A percentile compares a stretch with the other conserved stretches of the same genome.
These are phyloP conservation scores for Megacollybia platyphylla DNA, from an alignment of 1,284 basidiomycete species.

Conservation along the genomic window DNA sequence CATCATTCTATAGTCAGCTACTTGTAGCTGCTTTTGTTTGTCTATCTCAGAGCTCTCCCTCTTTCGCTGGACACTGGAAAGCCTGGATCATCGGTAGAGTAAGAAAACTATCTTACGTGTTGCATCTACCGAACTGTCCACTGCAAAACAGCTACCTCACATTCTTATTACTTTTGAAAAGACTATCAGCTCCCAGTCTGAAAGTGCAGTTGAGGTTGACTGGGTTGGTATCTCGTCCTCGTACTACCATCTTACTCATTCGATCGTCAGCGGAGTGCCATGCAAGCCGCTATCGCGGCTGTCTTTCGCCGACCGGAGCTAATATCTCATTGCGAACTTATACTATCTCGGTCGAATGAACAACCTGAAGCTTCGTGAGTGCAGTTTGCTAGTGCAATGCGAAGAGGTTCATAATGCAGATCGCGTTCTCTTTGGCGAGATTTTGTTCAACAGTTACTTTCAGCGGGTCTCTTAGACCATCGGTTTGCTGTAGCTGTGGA, in stretches of 20 bases:
- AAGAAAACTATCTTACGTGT: slow-evolving; percentile 12
- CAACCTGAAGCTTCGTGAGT: neutral
- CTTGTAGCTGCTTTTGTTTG: slow-evolving; percentile 48
- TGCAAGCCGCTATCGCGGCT: slow-evolving; percentile 39
- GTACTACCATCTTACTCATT: neutral
- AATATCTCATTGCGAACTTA: slow-evolving; percentile 30
- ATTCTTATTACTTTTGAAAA: slow-evolving; percentile 43
- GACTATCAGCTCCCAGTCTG: slow-evolving; percentile 33
- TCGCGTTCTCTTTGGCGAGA: slow-evolving; percentile 39
- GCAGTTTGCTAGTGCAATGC: neutral
- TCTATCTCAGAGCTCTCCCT: slow-evolving; percentile 35
- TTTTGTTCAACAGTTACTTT: slow-evolving; percentile 44
- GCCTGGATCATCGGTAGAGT: slow-evolving; percentile 64
- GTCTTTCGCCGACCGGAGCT: slow-evolving; percentile 38
- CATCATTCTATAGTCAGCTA: slow-evolving; percentile 57
- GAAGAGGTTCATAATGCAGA: slow-evolving; percentile 11
- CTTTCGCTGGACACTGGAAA: slow-evolving; percentile 42
- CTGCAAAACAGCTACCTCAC: slow-evolving; percentile 40
- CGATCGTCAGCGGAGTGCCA: slow-evolving; percentile 32
- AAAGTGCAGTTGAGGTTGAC: slow-evolving; percentile 32
- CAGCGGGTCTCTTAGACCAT: slow-evolving; percentile 42
- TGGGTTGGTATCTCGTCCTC: slow-evolving; percentile 28
- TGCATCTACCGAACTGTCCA: slow-evolving; percentile 3
- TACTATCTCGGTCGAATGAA: slow-evolving; percentile 18
- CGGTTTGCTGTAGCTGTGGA: slow-evolving; percentile 36